phyloP scores from a whole-genome alignment of 2,329 filamentous ascomycete species.

The Knoxdaviesia capensis region DNA sequence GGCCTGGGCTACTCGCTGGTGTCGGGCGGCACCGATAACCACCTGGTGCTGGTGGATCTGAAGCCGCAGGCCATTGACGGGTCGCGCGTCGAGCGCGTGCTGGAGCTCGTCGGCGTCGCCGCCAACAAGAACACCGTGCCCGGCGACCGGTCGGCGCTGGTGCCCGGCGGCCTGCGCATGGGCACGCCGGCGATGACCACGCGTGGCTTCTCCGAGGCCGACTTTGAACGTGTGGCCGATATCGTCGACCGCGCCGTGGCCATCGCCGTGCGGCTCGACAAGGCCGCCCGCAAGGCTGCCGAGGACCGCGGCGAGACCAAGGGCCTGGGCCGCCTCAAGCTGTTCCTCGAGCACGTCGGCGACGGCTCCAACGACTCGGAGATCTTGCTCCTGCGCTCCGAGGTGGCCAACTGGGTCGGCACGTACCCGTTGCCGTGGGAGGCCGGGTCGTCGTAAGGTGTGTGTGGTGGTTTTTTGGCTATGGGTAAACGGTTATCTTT shows the following conservation, averaged over 20 bases:
- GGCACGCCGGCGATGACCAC: conserved; percentile 97
- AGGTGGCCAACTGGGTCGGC: conserved; percentile 62
- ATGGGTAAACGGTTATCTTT: no score
- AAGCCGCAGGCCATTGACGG: conserved; percentile 79
- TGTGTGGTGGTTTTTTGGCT: neutral
- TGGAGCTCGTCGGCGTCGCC: conserved; percentile 88
- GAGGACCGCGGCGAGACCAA: conserved; percentile 43
- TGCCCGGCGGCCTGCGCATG: conserved; percentile 82
- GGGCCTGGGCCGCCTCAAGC: conserved; percentile 41
- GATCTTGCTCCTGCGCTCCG: conserved; percentile 51
- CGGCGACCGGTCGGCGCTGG: conserved; percentile 81
- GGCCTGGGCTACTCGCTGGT: conserved; percentile 76
- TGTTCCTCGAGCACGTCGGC: conserved; percentile 48
- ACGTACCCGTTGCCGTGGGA: conserved; percentile 56
- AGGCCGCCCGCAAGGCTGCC: conserved; percentile 47
- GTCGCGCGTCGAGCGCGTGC: conserved; percentile 69
- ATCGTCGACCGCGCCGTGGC: conserved; percentile 69
- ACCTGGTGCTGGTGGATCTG: conserved; percentile 81
- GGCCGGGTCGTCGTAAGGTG: conserved; percentile 10
- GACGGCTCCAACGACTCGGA: conserved; percentile 48
- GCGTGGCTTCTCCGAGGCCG: conserved; percentile 70
- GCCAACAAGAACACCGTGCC: conserved; percentile 99
- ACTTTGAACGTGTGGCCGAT: conserved; percentile 72
- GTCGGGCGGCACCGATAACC: conserved; percentile 89
- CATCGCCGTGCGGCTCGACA: conserved; percentile 59